Evolutionary conservation across 2,329 filamentous ascomycete genomes (phyloP).

Genomic region (Mariannaea elegans): DNA sequence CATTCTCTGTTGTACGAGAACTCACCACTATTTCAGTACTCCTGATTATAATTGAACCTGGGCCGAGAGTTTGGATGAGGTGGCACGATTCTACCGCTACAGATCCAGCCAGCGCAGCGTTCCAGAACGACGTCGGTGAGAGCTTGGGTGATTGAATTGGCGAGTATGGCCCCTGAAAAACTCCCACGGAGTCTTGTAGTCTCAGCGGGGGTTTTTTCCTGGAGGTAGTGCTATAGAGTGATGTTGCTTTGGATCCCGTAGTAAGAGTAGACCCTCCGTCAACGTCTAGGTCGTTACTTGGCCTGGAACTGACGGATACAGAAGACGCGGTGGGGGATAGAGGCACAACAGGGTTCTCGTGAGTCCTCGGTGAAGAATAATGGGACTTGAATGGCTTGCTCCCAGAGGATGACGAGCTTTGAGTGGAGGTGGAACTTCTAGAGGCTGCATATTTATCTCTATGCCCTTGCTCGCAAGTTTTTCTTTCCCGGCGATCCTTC

Average conservation of each 20-base stretch:
- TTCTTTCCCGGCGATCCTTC: slow-evolving; percentile 32
- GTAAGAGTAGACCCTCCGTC: not conserved
- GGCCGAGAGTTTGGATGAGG: not conserved
- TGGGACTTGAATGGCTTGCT: not conserved
- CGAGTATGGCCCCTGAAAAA: not conserved
- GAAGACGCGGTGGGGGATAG: not conserved
- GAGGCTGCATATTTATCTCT: not conserved
- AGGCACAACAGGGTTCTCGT: not conserved
- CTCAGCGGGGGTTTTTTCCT: not conserved
- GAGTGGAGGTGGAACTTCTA: not conserved
- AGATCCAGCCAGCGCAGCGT: not conserved
- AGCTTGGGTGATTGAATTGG: not conserved
- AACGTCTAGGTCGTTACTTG: not conserved
- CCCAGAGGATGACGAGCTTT: not conserved
- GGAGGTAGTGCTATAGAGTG: not conserved
- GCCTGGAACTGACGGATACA: not conserved
- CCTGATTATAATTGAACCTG: not conserved
- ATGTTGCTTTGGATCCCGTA: not conserved
- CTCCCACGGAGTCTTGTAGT: not conserved
- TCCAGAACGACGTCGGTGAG: not conserved
- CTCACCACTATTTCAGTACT: not conserved
- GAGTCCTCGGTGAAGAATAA: not conserved
- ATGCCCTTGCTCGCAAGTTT: not conserved
- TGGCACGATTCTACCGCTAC: not conserved
- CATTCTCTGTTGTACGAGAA: not conserved